Evolutionary conservation across 83 land plant genomes (phyloP), one percentile per base, ranked within the genome.

Genomic region (Isoetes engelmannii): DNA sequence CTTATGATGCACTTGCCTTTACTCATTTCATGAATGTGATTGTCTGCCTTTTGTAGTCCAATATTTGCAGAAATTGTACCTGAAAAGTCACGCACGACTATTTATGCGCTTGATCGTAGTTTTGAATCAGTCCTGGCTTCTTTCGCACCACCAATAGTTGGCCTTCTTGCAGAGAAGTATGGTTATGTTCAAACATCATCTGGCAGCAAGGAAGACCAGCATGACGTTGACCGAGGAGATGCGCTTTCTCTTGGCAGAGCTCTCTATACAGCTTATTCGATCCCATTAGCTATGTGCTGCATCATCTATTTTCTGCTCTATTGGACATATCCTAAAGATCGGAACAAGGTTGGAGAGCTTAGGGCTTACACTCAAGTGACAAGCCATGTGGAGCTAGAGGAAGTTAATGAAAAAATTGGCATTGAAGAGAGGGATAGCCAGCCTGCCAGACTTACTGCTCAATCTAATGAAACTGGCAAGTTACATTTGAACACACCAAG

Each of bases 61-160:
- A 72, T 72, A 6, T 72, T 72, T 72, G 74, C 74, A 46, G 74
- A 72, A 48, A 63, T 72, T 10, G 74, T 72, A 46, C 74, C 69
- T 6, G 54, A 72, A 50, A 62, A 21, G 4, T 61, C 74, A 7
- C 47, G 74, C 10, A 65, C 74, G 0, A 72, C 56, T 15, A 50
- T 72, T 0, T 72, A 72, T 48, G 74, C 74, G 2, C 63, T 72
- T 53, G 74, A 72, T 48, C 67, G 74, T 5, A 62, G 69, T 45
- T 62, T 72, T 61, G 74, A 72, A 42, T 1, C 74, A 19, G 56
- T 72, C 51, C 44, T 72, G 45, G 74, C 74, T 12, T 72, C 74
- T 18, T 72, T 72, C 47, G 74, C 74, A 47, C 74, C 74, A 46
- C 69, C 74, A 47, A 48, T 61, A 0, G 74, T 72, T 19, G 74